Base-by-base conservation (phyloP, 2,329 filamentous ascomycete genomes). In the Sarocladiaceae sp. region DNA sequence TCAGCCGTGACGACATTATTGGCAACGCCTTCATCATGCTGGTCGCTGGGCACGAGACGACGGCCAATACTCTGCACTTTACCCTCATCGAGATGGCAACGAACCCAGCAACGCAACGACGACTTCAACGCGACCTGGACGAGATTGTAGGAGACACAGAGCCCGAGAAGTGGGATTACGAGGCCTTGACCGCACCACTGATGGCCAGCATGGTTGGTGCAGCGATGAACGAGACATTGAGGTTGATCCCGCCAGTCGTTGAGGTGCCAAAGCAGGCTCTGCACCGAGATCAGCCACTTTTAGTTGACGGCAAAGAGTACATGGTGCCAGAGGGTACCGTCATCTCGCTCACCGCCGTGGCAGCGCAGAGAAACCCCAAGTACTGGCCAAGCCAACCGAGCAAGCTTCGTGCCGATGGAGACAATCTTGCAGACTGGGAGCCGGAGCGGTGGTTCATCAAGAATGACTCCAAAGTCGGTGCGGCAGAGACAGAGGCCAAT, bases 31-130 rank as follows among this genome's bases (percentile, higher is more conserved):
- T 86, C 56, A 73, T 85, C 59, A 82, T 84, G 67, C 75, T 81
- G 55, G 74, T 92, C 1, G 88, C 89, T 0, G 89, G 89, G 12
- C 88, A 94, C 66, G 89, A 94, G 67, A 92, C 88, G 1, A 87
- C 87, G 2, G 88, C 88, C 46, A 90, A 88, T 65, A 79, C 81
- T 3, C 73, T 91, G 35, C 86, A 92, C 68, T 91, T 88, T 63
- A 76, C 83, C 2, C 68, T 91, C 3, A 64, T 90, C 31, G 77
- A 83, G 58, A 77, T 93, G 5, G 88, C 88, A 13, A 78, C 82
- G 59, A 78, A 85, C 59, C 82, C 82, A 5, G 67, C 72, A 1
- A 78, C 78, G 1, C 89, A 94, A 62, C 76, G 79, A 22, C 74
- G 73, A 6, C 68, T 93, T 3, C 88, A 93, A 59, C 70, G 75